Base-by-base conservation (phyloP, 306 rosid genomes). In the Lablab purpureus region DNA sequence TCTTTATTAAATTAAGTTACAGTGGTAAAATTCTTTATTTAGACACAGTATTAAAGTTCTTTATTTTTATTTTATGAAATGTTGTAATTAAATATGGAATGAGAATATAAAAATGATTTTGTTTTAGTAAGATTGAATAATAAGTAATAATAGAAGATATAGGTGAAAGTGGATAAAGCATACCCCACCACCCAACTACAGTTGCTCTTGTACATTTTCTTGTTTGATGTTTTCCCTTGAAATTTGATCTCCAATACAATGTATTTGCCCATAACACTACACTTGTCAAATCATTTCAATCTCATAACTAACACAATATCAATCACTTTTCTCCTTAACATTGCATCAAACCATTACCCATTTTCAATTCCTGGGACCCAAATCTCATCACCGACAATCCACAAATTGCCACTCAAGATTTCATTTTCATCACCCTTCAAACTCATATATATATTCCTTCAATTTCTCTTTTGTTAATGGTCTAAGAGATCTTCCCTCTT, bases 181-280 rank as follows among this genome's bases (percentile, higher is more conserved):
- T 46, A 45, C 63, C 80, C 80, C 80, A 75, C 63, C 23, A n/a
- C 23, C 65, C 65, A 71, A 59, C 83, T 37, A 62, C 27, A 65
- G 52, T 67, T 52, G 73, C 30, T 49, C 25, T 6, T 0, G 25
- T 40, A 15, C 69, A 55, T 41, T 74, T 74, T 62, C 34, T 5
- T 36, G 73, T 60, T 62, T 28, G 67, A 50, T 30, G 13, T 51
- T 55, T 73, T 15, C 67, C 10, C 11, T 17, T 49, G 13, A 37
- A 71, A 12, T 71, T 47, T 60, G 4, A 50, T 80, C 4, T 22
- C 22, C 25, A 50, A 50, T 73, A 30, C 84, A 74, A 19, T 30
- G 80, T 10, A 73, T 52, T 66, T 73, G 28, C 84, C 41, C 60
- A 25, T 73, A 60, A 50, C 49, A 37, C 74, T 19, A 63, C 17